A percentile compares a stretch with the other conserved stretches of the same genome.
Conservation (phyloP, 2,329 filamentous ascomycete species). For the Tolypocladium ovalisporum region DNA sequence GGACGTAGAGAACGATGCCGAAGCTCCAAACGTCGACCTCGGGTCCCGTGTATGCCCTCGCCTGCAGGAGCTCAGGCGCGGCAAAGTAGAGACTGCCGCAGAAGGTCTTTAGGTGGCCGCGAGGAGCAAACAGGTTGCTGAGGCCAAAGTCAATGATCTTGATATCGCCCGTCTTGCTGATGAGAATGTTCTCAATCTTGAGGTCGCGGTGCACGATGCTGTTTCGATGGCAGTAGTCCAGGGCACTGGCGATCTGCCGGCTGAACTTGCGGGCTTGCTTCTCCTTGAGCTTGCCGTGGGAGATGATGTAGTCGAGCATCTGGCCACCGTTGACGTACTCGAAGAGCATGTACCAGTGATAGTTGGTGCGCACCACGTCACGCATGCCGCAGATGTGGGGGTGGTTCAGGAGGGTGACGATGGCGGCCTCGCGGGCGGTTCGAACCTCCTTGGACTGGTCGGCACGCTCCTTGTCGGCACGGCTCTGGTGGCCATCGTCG, state of each 20-base stretch:
- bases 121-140: conserved; percentile 88
- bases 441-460: conserved; percentile 95
- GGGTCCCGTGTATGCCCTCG: conserved; percentile 86
- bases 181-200: conserved; percentile 98
- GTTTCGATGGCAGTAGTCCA: conserved; percentile 97
- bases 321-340: conserved; percentile 98
- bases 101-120: conserved; percentile 83
- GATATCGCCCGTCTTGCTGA: conserved; percentile 97
- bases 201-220: conserved; percentile 95
- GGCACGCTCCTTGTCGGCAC: conserved; percentile 71
- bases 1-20: conserved; percentile 91
- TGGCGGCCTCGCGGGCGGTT: conserved; percentile 89
- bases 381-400: conserved; percentile 94
- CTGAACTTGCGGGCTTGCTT: conserved; percentile 97
- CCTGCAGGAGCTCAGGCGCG: conserved; percentile 86
- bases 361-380: conserved; percentile 89
- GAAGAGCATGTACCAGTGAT: conserved; percentile 99
- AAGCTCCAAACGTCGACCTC: conserved; percentile 99
- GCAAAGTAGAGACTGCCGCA: conserved; percentile 97
- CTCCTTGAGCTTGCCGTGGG: conserved; percentile 92
- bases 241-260: conserved; percentile 87
- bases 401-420: conserved; percentile 87
- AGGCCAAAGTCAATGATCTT: conserved; percentile 99
- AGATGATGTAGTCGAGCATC: conserved; percentile 99
- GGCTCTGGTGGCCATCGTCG: conserved; percentile 67